Conservation (phyloP, 2,329 filamentous ascomycete species). For the Decorospora gaudefroyi region DNA sequence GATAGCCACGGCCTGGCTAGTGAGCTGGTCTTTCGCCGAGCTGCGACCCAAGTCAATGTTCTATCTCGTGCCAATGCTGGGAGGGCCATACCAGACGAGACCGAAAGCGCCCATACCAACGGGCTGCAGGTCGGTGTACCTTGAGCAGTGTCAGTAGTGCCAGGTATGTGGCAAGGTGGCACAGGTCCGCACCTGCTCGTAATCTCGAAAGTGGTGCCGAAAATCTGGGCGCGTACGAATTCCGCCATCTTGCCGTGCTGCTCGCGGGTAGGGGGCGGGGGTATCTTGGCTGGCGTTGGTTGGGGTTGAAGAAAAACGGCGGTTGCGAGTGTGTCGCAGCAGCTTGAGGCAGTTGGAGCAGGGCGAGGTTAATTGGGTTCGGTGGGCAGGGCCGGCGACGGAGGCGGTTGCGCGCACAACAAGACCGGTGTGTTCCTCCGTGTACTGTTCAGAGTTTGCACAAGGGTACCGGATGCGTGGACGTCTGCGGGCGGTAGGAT, state of each 20-base stretch:
- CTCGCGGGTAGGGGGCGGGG: constrained; percentile 24
- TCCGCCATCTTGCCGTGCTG: constrained; percentile 73
- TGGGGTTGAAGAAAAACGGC: constrained; percentile 9
- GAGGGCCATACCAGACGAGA: constrained; percentile 77
- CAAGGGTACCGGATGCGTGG: constrained; percentile 3
- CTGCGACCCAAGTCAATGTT: constrained; percentile 55
- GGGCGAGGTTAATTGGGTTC: constrained; percentile 15
- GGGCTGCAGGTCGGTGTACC: constrained; percentile 96
- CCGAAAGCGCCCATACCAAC: constrained; percentile 99
- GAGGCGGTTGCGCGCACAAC: constrained; percentile 14
- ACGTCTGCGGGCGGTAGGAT: constrained; percentile 1
- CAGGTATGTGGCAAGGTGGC: constrained; percentile 29
- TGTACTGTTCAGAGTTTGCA: constrained; percentile 11
- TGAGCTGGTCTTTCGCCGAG: constrained; percentile 97
- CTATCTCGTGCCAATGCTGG: constrained; percentile 4
- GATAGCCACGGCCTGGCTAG: constrained; percentile 92
- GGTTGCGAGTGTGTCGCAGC: constrained; percentile 24
- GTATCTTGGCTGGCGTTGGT: constrained; percentile 8
- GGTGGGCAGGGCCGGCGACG: constrained; percentile 25
- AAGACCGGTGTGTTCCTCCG: constrained; percentile 7
- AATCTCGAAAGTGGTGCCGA: constrained; percentile 99
- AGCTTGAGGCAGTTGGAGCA: constrained; percentile 36
- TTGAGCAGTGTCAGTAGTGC: constrained; percentile 51
- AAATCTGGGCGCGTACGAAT: constrained; percentile 99
- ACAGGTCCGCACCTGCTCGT: constrained; percentile 77